Conservation (phyloP, 164 flowering plant genomes). For the Magnolia changhungtana region DNA sequence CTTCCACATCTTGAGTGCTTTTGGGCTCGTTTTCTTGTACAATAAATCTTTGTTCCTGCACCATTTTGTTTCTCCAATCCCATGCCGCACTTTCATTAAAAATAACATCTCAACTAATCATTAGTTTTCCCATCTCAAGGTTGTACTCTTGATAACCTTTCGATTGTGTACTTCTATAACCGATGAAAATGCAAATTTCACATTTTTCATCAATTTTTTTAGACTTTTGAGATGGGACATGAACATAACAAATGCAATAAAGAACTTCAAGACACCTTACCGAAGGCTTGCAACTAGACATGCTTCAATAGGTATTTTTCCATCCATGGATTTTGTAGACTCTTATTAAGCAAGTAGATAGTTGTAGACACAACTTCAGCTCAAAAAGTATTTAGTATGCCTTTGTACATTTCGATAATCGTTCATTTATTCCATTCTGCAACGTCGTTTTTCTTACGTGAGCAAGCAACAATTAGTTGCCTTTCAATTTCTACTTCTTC, state of each 20-base stretch:
- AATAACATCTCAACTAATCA: background rate
- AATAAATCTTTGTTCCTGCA: background rate
- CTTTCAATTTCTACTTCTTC: background rate
- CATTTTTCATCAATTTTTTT: background rate
- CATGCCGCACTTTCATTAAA: background rate
- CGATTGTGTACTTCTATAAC: background rate
- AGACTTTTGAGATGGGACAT: background rate
- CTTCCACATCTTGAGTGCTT: background rate
- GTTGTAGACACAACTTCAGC: background rate
- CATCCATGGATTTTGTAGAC: background rate
- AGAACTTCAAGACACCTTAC: background rate
- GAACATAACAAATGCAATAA: background rate
- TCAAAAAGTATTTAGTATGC: background rate
- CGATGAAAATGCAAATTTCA: background rate
- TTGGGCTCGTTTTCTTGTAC: background rate
- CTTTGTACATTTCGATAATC: background rate
- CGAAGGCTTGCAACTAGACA: background rate
- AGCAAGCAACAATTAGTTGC: background rate
- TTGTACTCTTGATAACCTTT: background rate
- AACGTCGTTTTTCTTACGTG: background rate
- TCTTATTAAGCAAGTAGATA: background rate
- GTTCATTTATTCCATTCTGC: background rate
- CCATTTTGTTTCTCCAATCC: background rate
- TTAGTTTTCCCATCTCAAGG: background rate
- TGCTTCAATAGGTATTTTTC: background rate